Conservation (phyloP, 495 filamentous ascomycete species). For the Bacidia gigantensis region DNA sequence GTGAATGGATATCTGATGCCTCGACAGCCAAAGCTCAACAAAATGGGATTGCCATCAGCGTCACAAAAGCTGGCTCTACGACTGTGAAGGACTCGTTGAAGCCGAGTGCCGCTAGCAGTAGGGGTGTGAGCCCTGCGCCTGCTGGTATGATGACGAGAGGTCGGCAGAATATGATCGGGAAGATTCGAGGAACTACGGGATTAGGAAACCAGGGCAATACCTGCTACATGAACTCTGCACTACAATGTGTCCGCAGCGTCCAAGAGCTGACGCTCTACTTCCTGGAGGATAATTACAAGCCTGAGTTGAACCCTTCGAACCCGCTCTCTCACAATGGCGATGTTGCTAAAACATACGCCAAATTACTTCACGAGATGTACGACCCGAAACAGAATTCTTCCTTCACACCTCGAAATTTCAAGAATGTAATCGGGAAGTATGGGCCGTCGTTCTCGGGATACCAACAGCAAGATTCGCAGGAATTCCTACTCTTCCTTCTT, state of each 20-base stretch:
- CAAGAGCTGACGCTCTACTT: constrained; percentile 90
- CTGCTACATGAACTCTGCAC: constrained; percentile 96
- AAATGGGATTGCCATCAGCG: constrained; percentile 27
- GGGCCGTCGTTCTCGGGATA: constrained; percentile 83
- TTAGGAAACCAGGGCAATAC: constrained; percentile 88
- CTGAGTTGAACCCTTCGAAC: constrained; percentile 72
- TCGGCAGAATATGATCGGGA: constrained; percentile 47
- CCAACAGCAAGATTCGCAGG: constrained; percentile 93
- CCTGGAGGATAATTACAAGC: constrained; percentile 56
- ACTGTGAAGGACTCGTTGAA: constrained; percentile 25
- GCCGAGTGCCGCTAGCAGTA: constrained; percentile 31
- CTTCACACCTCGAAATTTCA: constrained; percentile 64
- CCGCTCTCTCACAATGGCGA: constrained; percentile 70
- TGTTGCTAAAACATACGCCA: constrained; percentile 68
- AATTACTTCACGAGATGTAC: constrained; percentile 61
- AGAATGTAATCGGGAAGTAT: constrained; percentile 62
- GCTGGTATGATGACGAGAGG: constrained; percentile 47
- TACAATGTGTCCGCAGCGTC: constrained; percentile 84
- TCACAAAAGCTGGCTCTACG: constrained; percentile 25
- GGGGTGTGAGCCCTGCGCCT: constrained; percentile 51
- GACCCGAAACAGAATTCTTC: constrained; percentile 40
- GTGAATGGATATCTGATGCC: constrained; percentile 50
- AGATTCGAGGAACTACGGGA: constrained; percentile 60
- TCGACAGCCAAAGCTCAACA: constrained; percentile 24
- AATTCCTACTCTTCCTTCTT: constrained; percentile 91